These are phyloP conservation scores for Fusarium luffae DNA, from an alignment of 2,329 filamentous ascomycete species.

Conservation along the genomic window DNA sequence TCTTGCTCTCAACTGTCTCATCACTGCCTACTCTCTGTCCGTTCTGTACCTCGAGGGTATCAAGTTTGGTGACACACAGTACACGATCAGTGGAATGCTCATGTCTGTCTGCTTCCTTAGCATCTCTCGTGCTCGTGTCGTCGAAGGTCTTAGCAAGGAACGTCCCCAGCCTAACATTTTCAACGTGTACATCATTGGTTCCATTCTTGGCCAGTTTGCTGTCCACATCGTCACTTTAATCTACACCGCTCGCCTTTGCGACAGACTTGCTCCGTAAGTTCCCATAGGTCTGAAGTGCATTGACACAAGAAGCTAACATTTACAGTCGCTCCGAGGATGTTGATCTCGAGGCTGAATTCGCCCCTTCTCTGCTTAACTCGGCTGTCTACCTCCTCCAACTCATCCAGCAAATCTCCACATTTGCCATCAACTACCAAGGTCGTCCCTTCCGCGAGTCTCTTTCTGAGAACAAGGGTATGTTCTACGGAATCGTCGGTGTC, in stretches of 20 bases:
- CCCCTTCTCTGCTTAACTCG: slow-evolving; percentile 92
- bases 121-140: slow-evolving; percentile 96
- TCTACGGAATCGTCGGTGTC: slow-evolving; percentile 92
- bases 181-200: slow-evolving; percentile 98
- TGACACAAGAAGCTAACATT: slow-evolving; percentile 41
- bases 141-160: slow-evolving; percentile 95
- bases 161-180: slow-evolving; percentile 98
- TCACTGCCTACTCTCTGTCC: slow-evolving; percentile 95
- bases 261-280: slow-evolving; percentile 84
- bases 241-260: slow-evolving; percentile 91
- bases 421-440: slow-evolving; percentile 99
- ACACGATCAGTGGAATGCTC: slow-evolving; percentile 98
- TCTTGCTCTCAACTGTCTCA: slow-evolving; percentile 94
- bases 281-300: fast-evolving
- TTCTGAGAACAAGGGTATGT: slow-evolving; percentile 97
- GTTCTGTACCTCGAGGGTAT: slow-evolving; percentile 98
- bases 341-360: slow-evolving; percentile 94
- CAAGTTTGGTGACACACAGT: slow-evolving; percentile 98
- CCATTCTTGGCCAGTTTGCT: slow-evolving; percentile 95
- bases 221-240: slow-evolving; percentile 94
- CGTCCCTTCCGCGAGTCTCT: slow-evolving; percentile 97
- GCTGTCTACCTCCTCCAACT: slow-evolving; percentile 97
- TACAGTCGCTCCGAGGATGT: slow-evolving; percentile 67
- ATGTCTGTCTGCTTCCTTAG: slow-evolving; percentile 99
- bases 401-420: slow-evolving; percentile 98